phyloP scores from a whole-genome alignment of 2,329 filamentous ascomycete species.

The Ceratocystis smalleyi region DNA sequence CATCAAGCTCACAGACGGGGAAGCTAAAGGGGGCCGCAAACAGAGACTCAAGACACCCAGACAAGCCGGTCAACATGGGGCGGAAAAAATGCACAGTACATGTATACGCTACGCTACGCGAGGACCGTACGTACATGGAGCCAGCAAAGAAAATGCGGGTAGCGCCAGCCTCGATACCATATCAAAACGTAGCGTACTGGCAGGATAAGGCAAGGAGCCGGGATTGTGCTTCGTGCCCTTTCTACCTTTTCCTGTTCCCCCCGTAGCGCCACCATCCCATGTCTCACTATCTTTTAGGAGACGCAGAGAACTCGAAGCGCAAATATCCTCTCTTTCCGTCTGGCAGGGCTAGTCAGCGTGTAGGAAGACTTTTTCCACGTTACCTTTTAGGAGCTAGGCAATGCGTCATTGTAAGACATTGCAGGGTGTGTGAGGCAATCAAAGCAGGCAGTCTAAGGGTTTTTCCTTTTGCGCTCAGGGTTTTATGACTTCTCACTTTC shows the following conservation, averaged over 20 bases:
- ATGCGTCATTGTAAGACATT: background rate
- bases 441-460: background rate
- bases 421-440: background rate
- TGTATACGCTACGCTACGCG: background rate
- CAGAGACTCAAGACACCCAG: background rate
- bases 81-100: background rate
- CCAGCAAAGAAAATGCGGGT: no score
- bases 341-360: background rate
- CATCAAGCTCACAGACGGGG: background rate
- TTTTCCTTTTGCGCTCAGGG: background rate
- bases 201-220: background rate
- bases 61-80: background rate
- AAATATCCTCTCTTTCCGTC: background rate
- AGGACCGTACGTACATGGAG: no score
- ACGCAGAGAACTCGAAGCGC: background rate
- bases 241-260: background rate
- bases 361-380: background rate
- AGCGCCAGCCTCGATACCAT: background rate
- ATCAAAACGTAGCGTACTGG: background rate
- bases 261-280: background rate
- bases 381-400: background rate
- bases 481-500: background rate
- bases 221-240: background rate
- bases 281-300: background rate
- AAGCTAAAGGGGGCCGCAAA: background rate